phyloP scores from a whole-genome alignment of 2,329 filamentous ascomycete genomes.

The Xylaria sp. region DNA sequence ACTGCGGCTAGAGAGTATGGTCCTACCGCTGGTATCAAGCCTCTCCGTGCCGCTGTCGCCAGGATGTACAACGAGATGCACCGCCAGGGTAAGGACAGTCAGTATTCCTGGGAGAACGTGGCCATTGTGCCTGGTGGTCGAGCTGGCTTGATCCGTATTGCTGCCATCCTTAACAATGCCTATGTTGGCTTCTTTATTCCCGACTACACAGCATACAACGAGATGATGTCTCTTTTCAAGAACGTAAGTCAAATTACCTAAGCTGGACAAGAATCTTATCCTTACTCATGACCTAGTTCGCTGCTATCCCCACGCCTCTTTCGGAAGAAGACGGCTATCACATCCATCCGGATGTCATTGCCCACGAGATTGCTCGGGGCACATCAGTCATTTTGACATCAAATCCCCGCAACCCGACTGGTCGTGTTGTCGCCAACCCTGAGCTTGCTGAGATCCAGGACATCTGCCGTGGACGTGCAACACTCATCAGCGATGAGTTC shows the following conservation, averaged over 20 bases:
- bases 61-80: constrained; percentile 94
- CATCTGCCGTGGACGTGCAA: constrained; percentile 88
- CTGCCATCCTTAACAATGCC: constrained; percentile 90
- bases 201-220: constrained; percentile 96
- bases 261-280: constrained; percentile 23
- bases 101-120: constrained; percentile 98
- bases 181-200: constrained; percentile 95
- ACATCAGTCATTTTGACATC: constrained; percentile 91
- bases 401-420: constrained; percentile 94
- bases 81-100: constrained; percentile 82
- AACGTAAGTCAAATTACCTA: constrained; percentile 64
- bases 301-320: constrained; percentile 85
- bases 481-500: constrained; percentile 95
- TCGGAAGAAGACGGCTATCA: constrained; percentile 89
- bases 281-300: constrained; percentile 65
- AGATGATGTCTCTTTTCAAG: constrained; percentile 95
- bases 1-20: constrained; percentile 88
- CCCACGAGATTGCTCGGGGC: constrained; percentile 87
- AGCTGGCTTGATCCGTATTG: constrained; percentile 92
- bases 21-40: constrained; percentile 93
- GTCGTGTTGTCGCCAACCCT: constrained; percentile 84
- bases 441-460: constrained; percentile 92
- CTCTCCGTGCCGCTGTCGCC: constrained; percentile 87
- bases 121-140: constrained; percentile 94
- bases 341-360: constrained; percentile 92